Evolutionary conservation across 2,329 filamentous ascomycete genomes (phyloP), one percentile per base, ranked within the genome.

Genomic region (Fusarium sulawesiense): DNA sequence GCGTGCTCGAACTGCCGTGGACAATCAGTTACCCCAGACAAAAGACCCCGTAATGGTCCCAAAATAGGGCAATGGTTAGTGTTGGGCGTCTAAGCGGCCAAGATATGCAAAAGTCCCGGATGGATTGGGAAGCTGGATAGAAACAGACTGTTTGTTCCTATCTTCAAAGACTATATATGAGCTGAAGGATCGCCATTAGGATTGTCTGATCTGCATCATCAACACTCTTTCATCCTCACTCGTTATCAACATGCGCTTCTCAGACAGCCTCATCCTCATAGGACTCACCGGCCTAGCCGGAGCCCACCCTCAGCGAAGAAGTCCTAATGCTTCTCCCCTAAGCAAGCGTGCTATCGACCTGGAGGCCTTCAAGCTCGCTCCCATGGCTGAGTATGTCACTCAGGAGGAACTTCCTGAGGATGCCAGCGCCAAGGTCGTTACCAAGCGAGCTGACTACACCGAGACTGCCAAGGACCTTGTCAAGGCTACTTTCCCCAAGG

Each of bases 381-480:
- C 74, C 9, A 65, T 77, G 21, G 72, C 78, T 7, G 68, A 76
- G 20, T 81, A 81, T 44, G 71, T 73, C 3, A 20, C 66, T 20
- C 67, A 72, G 10, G 60, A 71, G 1, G 44, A 72, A 9, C 65
- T 76, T 13, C 54, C 70, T 18, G 65, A 71, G 11, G 64, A 70
- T 25, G 51, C 68, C 12, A 58, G 78, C 37, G 76, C 76, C 60
- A 47, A 56, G 18, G 41, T 73, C 20, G 45, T 62, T 12, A 16
- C 27, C 6, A 76, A 71, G 60, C 76, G 78, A 37, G 78, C 71
- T 11, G 76, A 78, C 29, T 85, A 84, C 51, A 77, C 85, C 21
- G 79, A 82, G 41, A 81, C 82, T 16, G 84, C 84, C 4, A 82
- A 76, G 6, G 80, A 80, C n/a, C 72, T 84, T 34, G 78, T 85